phyloP scores from a whole-genome alignment of 805 yeast genomes.

The Naumovozyma dairenensis region DNA sequence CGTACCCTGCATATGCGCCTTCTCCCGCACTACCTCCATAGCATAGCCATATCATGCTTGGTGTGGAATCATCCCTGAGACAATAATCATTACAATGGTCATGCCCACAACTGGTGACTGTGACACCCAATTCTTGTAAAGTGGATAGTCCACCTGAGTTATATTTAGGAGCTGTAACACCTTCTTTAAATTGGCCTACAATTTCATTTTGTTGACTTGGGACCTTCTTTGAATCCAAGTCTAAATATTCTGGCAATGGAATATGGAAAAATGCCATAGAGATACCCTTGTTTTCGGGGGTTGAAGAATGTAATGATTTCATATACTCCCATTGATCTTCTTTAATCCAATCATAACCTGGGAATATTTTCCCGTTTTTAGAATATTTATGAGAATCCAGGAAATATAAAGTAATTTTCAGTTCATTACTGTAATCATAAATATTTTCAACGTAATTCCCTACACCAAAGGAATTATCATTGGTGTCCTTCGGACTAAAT shows the following conservation, averaged over 20 bases:
- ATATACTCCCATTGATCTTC: slow-evolving; percentile 56
- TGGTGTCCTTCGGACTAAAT: slow-evolving; percentile 48
- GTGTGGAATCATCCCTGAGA: slow-evolving; percentile 39
- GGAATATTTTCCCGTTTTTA: slow-evolving; percentile 49
- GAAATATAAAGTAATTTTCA: slow-evolving; percentile 57
- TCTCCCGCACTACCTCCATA: slow-evolving; percentile 92
- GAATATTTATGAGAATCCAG: slow-evolving; percentile 79
- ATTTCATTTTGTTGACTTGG: slow-evolving; percentile 25
- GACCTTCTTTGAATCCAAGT: slow-evolving; percentile 29
- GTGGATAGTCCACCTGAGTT: slow-evolving; percentile 58
- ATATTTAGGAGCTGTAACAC: slow-evolving; percentile 64
- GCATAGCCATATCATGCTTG: slow-evolving; percentile 62
- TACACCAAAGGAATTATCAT: slow-evolving; percentile 49
- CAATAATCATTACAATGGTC: slow-evolving; percentile 95
- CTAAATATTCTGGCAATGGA: slow-evolving; percentile 77
- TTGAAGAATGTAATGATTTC: slow-evolving; percentile 28
- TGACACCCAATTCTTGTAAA: slow-evolving; percentile 57
- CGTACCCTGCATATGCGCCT: slow-evolving; percentile 94
- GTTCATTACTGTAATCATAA: slow-evolving; percentile 28
- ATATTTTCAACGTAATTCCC: slow-evolving; percentile 69
- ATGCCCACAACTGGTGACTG: slow-evolving; percentile 77
- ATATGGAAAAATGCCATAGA: slow-evolving; percentile 92
- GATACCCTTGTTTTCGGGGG: slow-evolving; percentile 29
- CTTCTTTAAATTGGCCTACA: slow-evolving; percentile 64
- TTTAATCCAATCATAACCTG: slow-evolving; percentile 84